These are phyloP conservation scores for Leptodontidium sp. DNA, from an alignment of 2,329 filamentous ascomycete species.

Conservation along the genomic window DNA sequence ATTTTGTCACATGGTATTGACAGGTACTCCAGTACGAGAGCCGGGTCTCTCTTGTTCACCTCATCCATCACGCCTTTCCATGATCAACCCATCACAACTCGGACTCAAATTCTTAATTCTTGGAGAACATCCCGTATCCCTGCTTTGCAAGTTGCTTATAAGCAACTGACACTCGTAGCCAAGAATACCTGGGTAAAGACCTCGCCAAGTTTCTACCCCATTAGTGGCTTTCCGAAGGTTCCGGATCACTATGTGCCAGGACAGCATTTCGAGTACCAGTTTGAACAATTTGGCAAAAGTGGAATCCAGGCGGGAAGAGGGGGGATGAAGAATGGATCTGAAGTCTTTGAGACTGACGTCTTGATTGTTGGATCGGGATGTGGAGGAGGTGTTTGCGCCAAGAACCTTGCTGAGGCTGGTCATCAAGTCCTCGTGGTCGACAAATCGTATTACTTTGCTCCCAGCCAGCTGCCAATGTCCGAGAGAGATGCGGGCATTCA, in stretches of 20 bases:
- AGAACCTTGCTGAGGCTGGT: slow-evolving; percentile 80
- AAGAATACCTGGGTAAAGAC: slow-evolving; percentile 56
- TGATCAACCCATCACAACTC: slow-evolving; percentile 65
- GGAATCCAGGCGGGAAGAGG: slow-evolving; percentile 24
- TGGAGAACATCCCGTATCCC: slow-evolving; percentile 69
- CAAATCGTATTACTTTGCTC: slow-evolving; percentile 79
- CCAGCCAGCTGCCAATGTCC: slow-evolving; percentile 77
- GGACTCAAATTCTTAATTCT: slow-evolving; percentile 67
- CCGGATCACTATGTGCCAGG: slow-evolving; percentile 53
- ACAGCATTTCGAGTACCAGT: slow-evolving; percentile 47
- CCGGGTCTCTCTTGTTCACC: slow-evolving; percentile 71
- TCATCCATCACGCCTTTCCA: slow-evolving; percentile 70
- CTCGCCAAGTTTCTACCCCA: slow-evolving; percentile 58
- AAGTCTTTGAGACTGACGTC: slow-evolving; percentile 78
- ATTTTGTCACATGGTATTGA: slow-evolving; percentile 26
- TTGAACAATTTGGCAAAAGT: slow-evolving; percentile 41
- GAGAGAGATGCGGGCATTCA: slow-evolving; percentile 66
- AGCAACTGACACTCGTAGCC: slow-evolving; percentile 61
- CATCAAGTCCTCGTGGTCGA: slow-evolving; percentile 82
- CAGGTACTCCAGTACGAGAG: slow-evolving; percentile 58
- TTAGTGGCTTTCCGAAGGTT: slow-evolving; percentile 66
- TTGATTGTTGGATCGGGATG: slow-evolving; percentile 89
- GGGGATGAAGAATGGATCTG: slow-evolving; percentile 49
- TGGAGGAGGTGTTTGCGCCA: slow-evolving; percentile 82
- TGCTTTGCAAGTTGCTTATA: slow-evolving; percentile 62